phyloP scores from a whole-genome alignment of 2,329 filamentous ascomycete species.

The Triangularia verruculosa region DNA sequence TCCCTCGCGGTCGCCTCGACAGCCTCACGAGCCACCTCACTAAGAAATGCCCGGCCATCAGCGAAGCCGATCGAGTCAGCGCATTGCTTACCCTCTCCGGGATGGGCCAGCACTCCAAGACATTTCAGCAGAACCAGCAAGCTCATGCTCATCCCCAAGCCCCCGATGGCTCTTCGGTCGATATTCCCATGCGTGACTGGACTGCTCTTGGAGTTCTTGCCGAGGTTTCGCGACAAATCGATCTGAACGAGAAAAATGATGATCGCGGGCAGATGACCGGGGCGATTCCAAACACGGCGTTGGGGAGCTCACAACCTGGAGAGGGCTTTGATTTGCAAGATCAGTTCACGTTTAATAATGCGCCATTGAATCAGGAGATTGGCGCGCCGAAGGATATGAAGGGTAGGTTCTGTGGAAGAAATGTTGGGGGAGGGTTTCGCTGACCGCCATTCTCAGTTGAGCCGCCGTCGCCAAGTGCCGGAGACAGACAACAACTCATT shows the following conservation, averaged over 20 bases:
- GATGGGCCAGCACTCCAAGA: slow-evolving; percentile 51
- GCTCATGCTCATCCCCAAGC: slow-evolving; percentile 25
- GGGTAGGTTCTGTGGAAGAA: slow-evolving; percentile 31
- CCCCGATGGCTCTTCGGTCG: slow-evolving; percentile 30
- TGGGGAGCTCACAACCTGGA: slow-evolving; percentile 23
- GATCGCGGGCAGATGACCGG: slow-evolving; percentile 41
- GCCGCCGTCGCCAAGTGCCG: slow-evolving; percentile 13
- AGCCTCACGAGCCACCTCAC: slow-evolving; percentile 77
- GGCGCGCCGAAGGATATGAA: slow-evolving; percentile 36
- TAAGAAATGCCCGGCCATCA: slow-evolving; percentile 80
- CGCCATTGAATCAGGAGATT: slow-evolving; percentile 48
- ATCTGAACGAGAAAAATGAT: slow-evolving; percentile 60
- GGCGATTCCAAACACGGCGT: slow-evolving; percentile 23
- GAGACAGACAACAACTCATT: slow-evolving; percentile 38
- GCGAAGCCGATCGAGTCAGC: slow-evolving; percentile 70
- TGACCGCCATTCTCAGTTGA: slow-evolving; percentile 18
- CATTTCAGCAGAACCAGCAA: slow-evolving; percentile 30
- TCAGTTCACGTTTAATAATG: slow-evolving; percentile 57
- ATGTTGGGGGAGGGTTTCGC: neutral
- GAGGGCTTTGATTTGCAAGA: slow-evolving; percentile 55
- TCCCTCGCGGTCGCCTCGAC: slow-evolving; percentile 85
- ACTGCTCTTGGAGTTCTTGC: slow-evolving; percentile 83
- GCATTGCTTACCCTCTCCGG: slow-evolving; percentile 71
- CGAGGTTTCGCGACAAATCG: slow-evolving; percentile 80
- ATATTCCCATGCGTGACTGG: slow-evolving; percentile 52